phyloP scores from a whole-genome alignment of 2,329 filamentous ascomycete species.

The Huntiella abstrusa region DNA sequence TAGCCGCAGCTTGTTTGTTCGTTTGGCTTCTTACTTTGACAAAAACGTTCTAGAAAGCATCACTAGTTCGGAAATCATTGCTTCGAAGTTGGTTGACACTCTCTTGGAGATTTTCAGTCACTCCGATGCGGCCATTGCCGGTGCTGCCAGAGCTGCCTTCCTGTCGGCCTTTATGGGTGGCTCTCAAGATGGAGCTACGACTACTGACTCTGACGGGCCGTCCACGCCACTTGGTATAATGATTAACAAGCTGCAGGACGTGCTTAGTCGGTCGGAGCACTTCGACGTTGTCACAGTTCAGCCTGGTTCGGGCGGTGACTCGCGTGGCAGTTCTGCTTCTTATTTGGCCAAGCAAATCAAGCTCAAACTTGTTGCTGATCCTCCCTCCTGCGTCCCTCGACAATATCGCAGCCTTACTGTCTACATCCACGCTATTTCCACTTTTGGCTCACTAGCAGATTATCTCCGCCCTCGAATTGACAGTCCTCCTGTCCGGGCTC shows the following conservation, averaged over 20 bases:
- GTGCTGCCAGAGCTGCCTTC: slow-evolving; percentile 62
- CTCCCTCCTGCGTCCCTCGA: slow-evolving; percentile 73
- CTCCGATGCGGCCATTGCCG: slow-evolving; percentile 39
- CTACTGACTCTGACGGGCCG: slow-evolving; percentile 46
- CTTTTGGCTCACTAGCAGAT: slow-evolving; percentile 90
- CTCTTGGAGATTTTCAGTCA: slow-evolving; percentile 69
- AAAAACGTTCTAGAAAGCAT: slow-evolving; percentile 79
- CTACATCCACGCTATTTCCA: slow-evolving; percentile 93
- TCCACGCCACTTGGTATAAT: slow-evolving; percentile 77
- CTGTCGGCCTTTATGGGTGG: slow-evolving; percentile 82
- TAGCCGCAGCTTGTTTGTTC: slow-evolving; percentile 51
- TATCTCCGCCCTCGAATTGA: slow-evolving; percentile 75
- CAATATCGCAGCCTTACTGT: slow-evolving; percentile 92
- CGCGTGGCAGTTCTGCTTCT: slow-evolving; percentile 74
- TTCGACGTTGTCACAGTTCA: slow-evolving; percentile 95
- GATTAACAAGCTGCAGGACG: slow-evolving; percentile 84
- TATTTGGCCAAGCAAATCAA: slow-evolving; percentile 95
- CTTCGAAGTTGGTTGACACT: slow-evolving; percentile 72
- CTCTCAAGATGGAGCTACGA: slow-evolving; percentile 46
- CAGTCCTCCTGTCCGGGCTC: slow-evolving; percentile 20
- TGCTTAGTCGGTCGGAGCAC: slow-evolving; percentile 90
- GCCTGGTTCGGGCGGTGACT: slow-evolving; percentile 77
- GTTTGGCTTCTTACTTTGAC: slow-evolving; percentile 69
- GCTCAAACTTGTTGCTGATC: slow-evolving; percentile 72
- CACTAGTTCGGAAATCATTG: slow-evolving; percentile 84